Base-by-base conservation (phyloP, 2,329 filamentous ascomycete species). In the Cyphellophora attinorum region DNA sequence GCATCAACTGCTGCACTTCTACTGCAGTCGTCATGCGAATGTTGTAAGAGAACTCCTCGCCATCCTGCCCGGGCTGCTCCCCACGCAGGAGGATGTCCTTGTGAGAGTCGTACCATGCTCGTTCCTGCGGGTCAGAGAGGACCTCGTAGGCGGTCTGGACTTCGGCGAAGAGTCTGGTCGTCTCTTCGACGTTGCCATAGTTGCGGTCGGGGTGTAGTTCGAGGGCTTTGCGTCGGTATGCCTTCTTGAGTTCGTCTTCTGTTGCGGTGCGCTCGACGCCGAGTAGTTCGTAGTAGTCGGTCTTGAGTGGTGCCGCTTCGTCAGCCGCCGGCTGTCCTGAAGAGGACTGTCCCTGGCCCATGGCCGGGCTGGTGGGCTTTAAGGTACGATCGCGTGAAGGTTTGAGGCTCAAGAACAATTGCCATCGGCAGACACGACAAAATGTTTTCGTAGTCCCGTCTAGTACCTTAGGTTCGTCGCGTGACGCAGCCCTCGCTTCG, bases 101-200 rank as follows among this genome's bases (percentile, higher is more conserved):
- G 55, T 98, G 91, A 3, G 86, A 86, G 60, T 98, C 89, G 62
- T 98, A 98, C 91, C 91, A 98, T 19, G 88, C 81, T 48, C 91
- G 77, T 58, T 98, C 91, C 56, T 98, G 89, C 8, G 86, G 79
- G 56, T 98, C 91, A 2, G 88, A 93, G 1, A 98, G 73, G n/a
- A 98, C 76, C 57, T 96, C 85, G 56, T 98, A 93, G 30, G 91
- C 91, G 21, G 86, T 74, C 57, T 95, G 89, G 17, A 96, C 72
- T 54, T 95, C 86, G 32, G 91, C 86, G 55, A 98, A 98, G 34
- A 79, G 76, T 46, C 69, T 74, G 2, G 91, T 98, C 2, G 89
- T 79, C 44, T 77, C 74, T 51, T 93, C 85, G 41, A 81, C 79
- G 53, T 95, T 80, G 50, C 83, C 80, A 56, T 82, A 80, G 58